These are phyloP conservation scores for Oxyria digyna DNA, from an alignment of 148 eudicot species.

Conservation along the genomic window DNA sequence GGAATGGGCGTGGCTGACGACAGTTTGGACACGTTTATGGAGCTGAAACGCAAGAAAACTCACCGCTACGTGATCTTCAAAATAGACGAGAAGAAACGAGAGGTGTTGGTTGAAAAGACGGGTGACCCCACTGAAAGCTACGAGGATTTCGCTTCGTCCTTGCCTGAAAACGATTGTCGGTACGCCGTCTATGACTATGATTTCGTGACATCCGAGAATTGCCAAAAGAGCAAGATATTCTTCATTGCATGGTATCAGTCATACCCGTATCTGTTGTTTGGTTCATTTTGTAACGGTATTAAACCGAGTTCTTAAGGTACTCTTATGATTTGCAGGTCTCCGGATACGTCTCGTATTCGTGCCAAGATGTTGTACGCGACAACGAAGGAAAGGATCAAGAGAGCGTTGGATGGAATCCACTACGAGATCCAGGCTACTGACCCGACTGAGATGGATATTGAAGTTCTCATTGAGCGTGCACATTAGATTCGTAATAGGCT, in stretches of 20 bases:
- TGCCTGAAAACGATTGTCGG: constrained; percentile 7
- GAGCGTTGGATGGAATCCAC: constrained; percentile 62
- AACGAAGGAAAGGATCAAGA: constrained; percentile 8
- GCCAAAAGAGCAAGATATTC: constrained; percentile 12
- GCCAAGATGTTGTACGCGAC: constrained; percentile 11
- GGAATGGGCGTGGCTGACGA: constrained; percentile 10
- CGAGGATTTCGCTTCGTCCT: constrained; percentile 3
- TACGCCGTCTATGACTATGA: constrained; percentile 10
- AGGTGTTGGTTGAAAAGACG: constrained; percentile 6
- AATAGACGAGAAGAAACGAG: constrained; percentile 7
- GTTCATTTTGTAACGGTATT: too few species aligned
- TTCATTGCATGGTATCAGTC: constrained; percentile 7
- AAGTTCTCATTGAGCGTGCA: constrained; percentile 57
- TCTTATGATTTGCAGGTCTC: not conserved
- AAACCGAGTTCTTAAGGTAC: too few species aligned
- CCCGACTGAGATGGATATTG: constrained; percentile 71
- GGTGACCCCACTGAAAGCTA: constrained; percentile 4
- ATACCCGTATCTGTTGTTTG: not conserved
- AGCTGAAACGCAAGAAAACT: constrained; percentile 1
- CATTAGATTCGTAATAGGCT: constrained; percentile 16
- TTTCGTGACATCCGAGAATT: constrained; percentile 8
- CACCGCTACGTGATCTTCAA: constrained; percentile 9
- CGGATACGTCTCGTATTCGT: not conserved
- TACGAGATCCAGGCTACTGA: constrained; percentile 86
- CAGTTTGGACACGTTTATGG: constrained; percentile 2